Evolutionary conservation across 768 basidiomycete genomes (phyloP).

Genomic region (Pisolithus tinctorius): DNA sequence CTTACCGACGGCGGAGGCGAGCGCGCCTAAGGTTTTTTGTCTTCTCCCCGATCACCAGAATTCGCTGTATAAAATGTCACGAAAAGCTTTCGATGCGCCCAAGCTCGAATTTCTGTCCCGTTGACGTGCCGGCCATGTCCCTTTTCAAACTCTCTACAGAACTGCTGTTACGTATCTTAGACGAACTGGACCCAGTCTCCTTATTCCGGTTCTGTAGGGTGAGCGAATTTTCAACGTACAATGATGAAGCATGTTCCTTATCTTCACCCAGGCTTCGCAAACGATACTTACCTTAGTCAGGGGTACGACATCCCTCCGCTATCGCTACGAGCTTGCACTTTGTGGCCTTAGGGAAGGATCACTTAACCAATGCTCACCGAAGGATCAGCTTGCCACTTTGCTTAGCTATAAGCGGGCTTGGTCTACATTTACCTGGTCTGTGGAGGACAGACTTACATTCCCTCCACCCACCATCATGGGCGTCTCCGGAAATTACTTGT

Average conservation of each 20-base stretch:
- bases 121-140: conserved; percentile 31
- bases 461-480: conserved; percentile 28
- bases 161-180: conserved; percentile 24
- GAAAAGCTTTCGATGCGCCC: conserved; percentile 5
- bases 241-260: neutral
- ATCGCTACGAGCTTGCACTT: conserved; percentile 25
- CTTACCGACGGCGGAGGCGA: conserved; percentile 24
- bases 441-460: conserved; percentile 26
- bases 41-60: conserved; percentile 18
- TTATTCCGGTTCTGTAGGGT: conserved; percentile 27
- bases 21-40: conserved; percentile 30
- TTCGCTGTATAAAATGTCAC: conserved; percentile 24
- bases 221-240: neutral
- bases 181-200: conserved; percentile 28
- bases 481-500: conserved; percentile 26
- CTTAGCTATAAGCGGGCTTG: conserved; percentile 27
- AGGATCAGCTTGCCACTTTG: conserved; percentile 21
- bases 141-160: conserved; percentile 27
- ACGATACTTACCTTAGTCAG: conserved; percentile 15
- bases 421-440: conserved; percentile 24
- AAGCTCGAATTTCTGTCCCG: conserved; percentile 9
- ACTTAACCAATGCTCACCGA: conserved; percentile 12
- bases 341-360: conserved; percentile 26
- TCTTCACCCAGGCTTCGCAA: conserved; percentile 18
- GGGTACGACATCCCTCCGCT: conserved; percentile 23